Percentiles rank a stretch among this genome's conserved stretches.
These are phyloP conservation scores for Phytopythium aichiense DNA, from an alignment of 352 stramenopile species.

Conservation along the genomic window DNA sequence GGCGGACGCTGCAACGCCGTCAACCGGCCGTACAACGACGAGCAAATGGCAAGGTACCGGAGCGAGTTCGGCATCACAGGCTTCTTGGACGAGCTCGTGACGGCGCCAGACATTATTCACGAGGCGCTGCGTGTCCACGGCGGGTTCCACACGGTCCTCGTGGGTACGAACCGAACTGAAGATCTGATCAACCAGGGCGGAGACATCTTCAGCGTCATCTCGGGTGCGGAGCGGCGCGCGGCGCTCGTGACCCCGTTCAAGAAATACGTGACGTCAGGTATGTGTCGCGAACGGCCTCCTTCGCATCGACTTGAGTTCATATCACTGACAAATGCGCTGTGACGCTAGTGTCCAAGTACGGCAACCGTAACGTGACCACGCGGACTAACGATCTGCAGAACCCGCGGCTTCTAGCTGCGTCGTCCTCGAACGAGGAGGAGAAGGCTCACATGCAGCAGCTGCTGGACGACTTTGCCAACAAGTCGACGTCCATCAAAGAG, in stretches of 20 bases:
- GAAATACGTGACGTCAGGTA: slow-evolving; percentile 82
- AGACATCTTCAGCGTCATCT: slow-evolving; percentile 59
- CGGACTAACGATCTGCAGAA: slow-evolving; percentile 76
- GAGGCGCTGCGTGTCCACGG: slow-evolving; percentile 66
- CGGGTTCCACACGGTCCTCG: slow-evolving; percentile 74
- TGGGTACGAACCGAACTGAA: slow-evolving; percentile 70
- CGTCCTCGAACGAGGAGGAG: slow-evolving; percentile 75
- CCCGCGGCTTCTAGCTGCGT: slow-evolving; percentile 57
- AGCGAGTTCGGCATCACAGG: slow-evolving; percentile 63
- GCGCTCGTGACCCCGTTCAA: slow-evolving; percentile 82
- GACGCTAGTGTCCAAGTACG: slow-evolving; percentile 75
- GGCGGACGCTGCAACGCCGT: slow-evolving; percentile 42
- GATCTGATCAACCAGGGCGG: slow-evolving; percentile 68
- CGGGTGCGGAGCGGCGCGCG: slow-evolving; percentile 50
- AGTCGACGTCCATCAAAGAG: slow-evolving; percentile 42
- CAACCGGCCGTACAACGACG: slow-evolving; percentile 50
- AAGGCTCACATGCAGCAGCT: slow-evolving; percentile 54
- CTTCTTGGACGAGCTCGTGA: slow-evolving; percentile 84
- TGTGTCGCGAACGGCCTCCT: not conserved
- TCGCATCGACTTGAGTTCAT: not conserved
- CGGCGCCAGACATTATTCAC: slow-evolving; percentile 76
- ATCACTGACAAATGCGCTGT: not conserved
- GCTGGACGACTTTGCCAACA: slow-evolving; percentile 34
- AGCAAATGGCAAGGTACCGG: slow-evolving; percentile 49
- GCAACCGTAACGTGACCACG: slow-evolving; percentile 80